Base-by-base conservation (phyloP, 2,329 filamentous ascomycete species). In the Annulohypoxylon truncatum region DNA sequence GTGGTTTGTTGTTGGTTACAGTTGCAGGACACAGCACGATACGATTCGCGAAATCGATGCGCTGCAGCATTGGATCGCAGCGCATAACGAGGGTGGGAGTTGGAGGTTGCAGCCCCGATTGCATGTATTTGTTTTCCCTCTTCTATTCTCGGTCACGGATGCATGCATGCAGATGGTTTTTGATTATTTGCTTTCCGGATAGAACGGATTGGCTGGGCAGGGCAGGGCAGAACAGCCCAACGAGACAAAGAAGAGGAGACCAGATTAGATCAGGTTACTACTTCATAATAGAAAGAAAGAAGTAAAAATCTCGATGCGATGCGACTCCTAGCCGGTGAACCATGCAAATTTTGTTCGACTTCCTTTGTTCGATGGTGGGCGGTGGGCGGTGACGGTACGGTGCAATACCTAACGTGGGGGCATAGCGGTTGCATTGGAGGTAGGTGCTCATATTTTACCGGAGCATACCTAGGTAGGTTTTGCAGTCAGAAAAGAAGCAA, bases 11-110 rank as follows among this genome's bases (percentile, higher is more conserved):
- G 50, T 47, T 42, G 47, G 50, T 33, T 33, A 26, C 40, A 40
- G 64, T 66, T 59, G 64, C 59, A 66, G 42, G 35, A 44, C n/a
- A 51, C 40, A 31, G 64, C 53, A 59, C 42, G 48, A 53, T 54
- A n/a, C 59, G 60, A 67, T 64, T 64, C 60, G 55, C 55, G 51
- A 67, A 53, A 10, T 10, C 44, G 40, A 53, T 66, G 31, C 53
- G 48, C 44, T 46, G 63, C 58, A 46, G 48, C 29, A 38, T 46
- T 22, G 40, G 38, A 29, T 38, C 35, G 31, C 44, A 50, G 46
- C 46, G 55, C 52, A 46, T 44, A 31, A 38, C 28, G 38, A 35
- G 31, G 35, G 38, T 33, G 2, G 28, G 35, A 29, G 42, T 18
- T 48, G 54, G 40, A 42, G 52, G 46, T 52, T 38, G 31, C 38